Conservation (phyloP, 23 red algal genomes). For the Agarophyton chilense region DNA sequence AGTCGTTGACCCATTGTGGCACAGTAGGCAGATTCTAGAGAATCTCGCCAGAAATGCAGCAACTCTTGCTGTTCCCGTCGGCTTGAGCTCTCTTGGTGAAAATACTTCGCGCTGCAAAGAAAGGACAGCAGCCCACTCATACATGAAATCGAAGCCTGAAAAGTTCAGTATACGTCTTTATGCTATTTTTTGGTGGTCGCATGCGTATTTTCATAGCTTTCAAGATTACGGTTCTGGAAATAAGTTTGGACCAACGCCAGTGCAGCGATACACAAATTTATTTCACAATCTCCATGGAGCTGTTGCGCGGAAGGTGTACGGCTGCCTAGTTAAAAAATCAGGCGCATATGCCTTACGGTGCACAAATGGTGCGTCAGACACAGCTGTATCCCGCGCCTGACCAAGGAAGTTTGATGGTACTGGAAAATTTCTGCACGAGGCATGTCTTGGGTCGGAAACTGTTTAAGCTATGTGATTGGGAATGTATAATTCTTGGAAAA, state of each 20-base stretch:
- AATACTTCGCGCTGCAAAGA: not conserved
- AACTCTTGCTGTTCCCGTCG: not conserved
- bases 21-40: not conserved
- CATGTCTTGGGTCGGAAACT: not conserved
- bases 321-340: not conserved
- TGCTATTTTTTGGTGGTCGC: not conserved
- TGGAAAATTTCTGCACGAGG: not conserved
- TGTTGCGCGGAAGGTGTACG: not conserved
- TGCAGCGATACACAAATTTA: not conserved
- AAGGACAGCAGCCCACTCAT: not conserved
- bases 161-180: not conserved
- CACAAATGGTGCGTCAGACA: not conserved
- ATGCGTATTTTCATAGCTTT: not conserved
- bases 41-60: not conserved
- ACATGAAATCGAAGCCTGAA: not conserved
- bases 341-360: not conserved
- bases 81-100: not conserved
- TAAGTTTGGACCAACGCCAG: not conserved
- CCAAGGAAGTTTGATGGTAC: not conserved
- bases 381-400: not conserved
- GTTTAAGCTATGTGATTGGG: not conserved
- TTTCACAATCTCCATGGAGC: not conserved
- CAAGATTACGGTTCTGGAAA: constrained; percentile 2
- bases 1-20: not conserved
- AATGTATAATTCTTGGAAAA: not conserved